These are phyloP conservation scores for Neltuma alba DNA, from an alignment of 306 rosid species.

Conservation along the genomic window DNA sequence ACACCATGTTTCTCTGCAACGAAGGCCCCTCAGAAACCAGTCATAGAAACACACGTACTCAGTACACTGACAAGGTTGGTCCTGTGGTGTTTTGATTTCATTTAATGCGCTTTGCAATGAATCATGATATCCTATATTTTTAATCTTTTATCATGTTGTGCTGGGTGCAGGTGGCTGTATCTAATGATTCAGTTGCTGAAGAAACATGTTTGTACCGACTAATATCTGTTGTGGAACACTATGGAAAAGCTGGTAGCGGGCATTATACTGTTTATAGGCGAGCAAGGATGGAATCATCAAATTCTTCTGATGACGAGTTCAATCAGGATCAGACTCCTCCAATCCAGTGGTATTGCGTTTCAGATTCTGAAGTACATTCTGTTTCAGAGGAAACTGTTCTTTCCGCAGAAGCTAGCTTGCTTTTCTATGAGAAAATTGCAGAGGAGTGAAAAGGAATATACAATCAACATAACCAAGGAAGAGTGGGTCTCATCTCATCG, in stretches of 20 bases:
- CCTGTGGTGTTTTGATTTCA: constrained; percentile 1
- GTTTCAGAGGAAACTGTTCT: constrained; percentile 75
- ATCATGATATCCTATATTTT: constrained; percentile 8
- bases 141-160: background rate
- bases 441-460: constrained; percentile 31
- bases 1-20: constrained; percentile 38
- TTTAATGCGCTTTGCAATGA: constrained; percentile 19
- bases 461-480: background rate
- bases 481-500: constrained; percentile 26
- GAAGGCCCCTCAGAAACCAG: constrained; percentile 46
- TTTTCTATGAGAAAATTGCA: constrained; percentile 78
- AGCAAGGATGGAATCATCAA: constrained; percentile 40
- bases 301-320: constrained; percentile 23
- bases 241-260: constrained; percentile 81
- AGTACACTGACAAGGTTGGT: constrained; percentile 51
- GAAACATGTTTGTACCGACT: constrained; percentile 63
- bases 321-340: constrained; percentile 42
- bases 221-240: constrained; percentile 86
- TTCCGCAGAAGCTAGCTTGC: constrained; percentile 86
- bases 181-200: constrained; percentile 37
- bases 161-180: constrained; percentile 52
- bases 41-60: constrained; percentile 36
- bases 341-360: constrained; percentile 70
- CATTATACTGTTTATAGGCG: constrained; percentile 94
- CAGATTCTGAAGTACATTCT: constrained; percentile 76